phyloP scores from a whole-genome alignment of 2,329 filamentous ascomycete genomes.

The Sphaerostilbella broomeana region DNA sequence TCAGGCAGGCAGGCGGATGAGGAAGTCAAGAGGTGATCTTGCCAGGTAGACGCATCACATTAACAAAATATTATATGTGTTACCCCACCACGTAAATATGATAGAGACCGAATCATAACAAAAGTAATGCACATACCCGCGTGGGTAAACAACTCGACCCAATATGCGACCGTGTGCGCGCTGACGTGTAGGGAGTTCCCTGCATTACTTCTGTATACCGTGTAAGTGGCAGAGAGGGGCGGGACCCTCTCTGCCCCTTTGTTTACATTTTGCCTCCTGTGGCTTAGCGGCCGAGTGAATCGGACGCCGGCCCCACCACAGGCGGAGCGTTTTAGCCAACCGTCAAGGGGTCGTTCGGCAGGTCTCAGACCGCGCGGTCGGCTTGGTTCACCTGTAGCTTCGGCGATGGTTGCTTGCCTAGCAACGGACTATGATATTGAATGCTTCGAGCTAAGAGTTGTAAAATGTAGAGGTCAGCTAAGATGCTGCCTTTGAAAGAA shows the following conservation, averaged over 20 bases:
- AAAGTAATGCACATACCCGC: neutral
- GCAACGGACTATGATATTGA: too few species aligned
- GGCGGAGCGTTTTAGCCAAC: slow-evolving; percentile 23
- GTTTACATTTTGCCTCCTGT: slow-evolving; percentile 41
- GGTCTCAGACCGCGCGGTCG: neutral
- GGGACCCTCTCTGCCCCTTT: slow-evolving; percentile 19
- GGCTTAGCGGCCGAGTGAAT: slow-evolving; percentile 28
- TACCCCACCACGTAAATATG: too few species aligned
- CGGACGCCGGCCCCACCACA: slow-evolving; percentile 19
- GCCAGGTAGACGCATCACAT: too few species aligned
- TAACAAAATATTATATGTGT: too few species aligned
- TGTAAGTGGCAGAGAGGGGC: slow-evolving; percentile 1
- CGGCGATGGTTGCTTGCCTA: too few species aligned
- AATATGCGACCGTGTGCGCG: slow-evolving; percentile 2
- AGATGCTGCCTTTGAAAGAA: too few species aligned
- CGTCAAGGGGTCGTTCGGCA: slow-evolving; percentile 12
- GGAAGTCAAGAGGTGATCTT: too few species aligned
- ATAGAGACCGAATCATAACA: too few species aligned
- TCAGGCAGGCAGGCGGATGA: too few species aligned
- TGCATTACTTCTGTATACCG: slow-evolving; percentile 4
- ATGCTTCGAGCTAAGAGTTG: too few species aligned
- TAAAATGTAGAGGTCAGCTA: too few species aligned
- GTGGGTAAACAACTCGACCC: neutral
- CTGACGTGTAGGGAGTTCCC: slow-evolving; percentile 4
- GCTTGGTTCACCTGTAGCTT: too few species aligned